Evolutionary conservation across 768 basidiomycete genomes (phyloP), one percentile per base, ranked within the genome.

Genomic region (Austroboletus eburneus): DNA sequence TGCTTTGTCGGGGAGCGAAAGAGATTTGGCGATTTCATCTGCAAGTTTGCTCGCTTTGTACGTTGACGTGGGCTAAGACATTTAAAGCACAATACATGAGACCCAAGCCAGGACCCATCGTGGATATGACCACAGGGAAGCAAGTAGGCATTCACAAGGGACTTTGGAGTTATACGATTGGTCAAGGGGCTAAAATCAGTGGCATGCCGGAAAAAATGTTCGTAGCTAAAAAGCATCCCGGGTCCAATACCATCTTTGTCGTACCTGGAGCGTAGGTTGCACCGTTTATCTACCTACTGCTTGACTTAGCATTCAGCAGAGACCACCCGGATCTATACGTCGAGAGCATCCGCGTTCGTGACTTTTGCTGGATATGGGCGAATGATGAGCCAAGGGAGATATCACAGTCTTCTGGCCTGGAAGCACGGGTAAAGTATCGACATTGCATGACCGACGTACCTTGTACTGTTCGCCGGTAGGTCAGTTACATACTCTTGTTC

Each of bases 1-100:
- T 98, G 94, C 59, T 98, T 98, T 53, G 83, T 98, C 2, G 94
- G 93, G 5, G 80, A 93, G 59, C 81, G 85, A 57, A 72, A 74
- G 9, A 76, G 70, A 39, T 94, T 95, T 54, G 71, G 74, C 22
- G 67, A 77, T 9, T 97, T 94, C 60, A 64, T 94, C 40, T 77
- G 90, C 87, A 49, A 51, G 77, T 66, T 20, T 44, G 30, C 32
- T 4, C 39, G 9, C 29, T n/a, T 13, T 30, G 6, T n/a, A 27
- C 17, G 7, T 40, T 35, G 14, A n/a, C 30, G 18, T 3, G 16
- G 21, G 8, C 33, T 40, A 8, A 45, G 32, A 38, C 42, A 24
- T 5, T 17, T 47, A 18, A 48, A 96, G 93, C 83, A 2, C 76
- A 86, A 30, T 98, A 97, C 56, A 74, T 94, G 18, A 65, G 72